Percentiles rank a stretch among this genome's conserved stretches.
Evolutionary conservation across 2,329 filamentous ascomycete genomes (phyloP).

Genomic region (Scorias spongiosa): DNA sequence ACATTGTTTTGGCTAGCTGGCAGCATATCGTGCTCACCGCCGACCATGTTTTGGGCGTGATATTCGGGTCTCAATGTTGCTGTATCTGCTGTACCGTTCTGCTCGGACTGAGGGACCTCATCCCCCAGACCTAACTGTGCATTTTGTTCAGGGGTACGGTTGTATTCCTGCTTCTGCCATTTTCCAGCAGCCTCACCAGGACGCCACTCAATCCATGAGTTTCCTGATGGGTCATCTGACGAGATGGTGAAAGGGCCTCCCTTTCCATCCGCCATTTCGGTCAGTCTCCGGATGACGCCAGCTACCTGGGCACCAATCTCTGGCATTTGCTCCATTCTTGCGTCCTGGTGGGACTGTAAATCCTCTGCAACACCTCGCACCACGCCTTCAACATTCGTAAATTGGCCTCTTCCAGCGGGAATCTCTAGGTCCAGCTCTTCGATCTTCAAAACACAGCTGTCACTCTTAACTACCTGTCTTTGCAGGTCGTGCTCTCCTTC

Average conservation of each 20-base stretch:
- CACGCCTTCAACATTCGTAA: constrained; percentile 87
- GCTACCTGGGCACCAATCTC: constrained; percentile 68
- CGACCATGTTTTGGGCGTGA: constrained; percentile 23
- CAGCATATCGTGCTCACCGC: constrained; percentile 1
- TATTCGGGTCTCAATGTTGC: constrained; percentile 41
- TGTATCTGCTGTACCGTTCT: constrained; percentile 25
- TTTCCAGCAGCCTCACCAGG: constrained; percentile 64
- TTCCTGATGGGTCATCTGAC: constrained; percentile 82
- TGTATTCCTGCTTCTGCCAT: constrained; percentile 74
- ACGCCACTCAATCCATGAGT: constrained; percentile 90
- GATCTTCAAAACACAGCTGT: constrained; percentile 70
- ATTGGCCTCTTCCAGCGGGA: constrained; percentile 74
- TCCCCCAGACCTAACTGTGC: constrained; percentile 60
- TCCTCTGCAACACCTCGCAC: constrained; percentile 65
- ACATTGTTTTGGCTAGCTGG: constrained; percentile 24
- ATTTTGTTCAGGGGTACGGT: constrained; percentile 74
- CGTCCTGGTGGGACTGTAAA: constrained; percentile 66
- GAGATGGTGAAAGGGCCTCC: constrained; percentile 77
- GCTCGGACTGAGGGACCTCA: constrained; percentile 15
- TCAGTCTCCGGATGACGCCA: constrained; percentile 57
- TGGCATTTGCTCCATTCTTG: constrained; percentile 60
- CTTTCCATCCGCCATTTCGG: constrained; percentile 61
- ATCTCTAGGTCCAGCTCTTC: constrained; percentile 90
- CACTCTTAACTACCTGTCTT: constrained; percentile 83
- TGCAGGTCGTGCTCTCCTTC: constrained; percentile 60